These are phyloP conservation scores for Clavispora phyllophila DNA, from an alignment of 805 yeast genomes.

Conservation along the genomic window DNA sequence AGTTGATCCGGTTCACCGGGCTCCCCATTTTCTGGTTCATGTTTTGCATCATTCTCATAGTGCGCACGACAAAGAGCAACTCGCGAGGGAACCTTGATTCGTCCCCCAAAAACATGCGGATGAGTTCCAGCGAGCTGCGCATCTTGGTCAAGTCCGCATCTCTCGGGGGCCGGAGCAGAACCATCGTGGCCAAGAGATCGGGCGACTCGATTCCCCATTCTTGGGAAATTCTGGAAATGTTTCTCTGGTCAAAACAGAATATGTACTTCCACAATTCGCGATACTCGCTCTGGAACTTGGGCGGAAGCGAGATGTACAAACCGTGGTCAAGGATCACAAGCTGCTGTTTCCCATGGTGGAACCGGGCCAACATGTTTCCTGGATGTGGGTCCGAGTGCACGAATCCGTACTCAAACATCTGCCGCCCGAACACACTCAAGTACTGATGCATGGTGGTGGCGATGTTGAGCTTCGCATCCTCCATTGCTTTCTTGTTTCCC, in stretches of 20 bases:
- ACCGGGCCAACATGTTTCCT: constrained; percentile 63
- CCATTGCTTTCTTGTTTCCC: constrained; percentile 40
- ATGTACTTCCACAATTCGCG: constrained; percentile 59
- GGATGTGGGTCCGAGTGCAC: constrained; percentile 81
- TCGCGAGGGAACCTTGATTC: constrained; percentile 63
- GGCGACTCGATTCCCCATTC: constrained; percentile 69
- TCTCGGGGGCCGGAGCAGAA: constrained; percentile 42
- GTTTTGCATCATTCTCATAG: constrained; percentile 72
- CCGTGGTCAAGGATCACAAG: constrained; percentile 75
- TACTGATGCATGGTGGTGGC: constrained; percentile 45
- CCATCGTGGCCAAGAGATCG: constrained; percentile 56
- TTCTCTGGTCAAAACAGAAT: constrained; percentile 46
- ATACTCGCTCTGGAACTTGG: constrained; percentile 50
- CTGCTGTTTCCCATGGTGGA: constrained; percentile 40
- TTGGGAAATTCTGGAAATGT: constrained; percentile 43
- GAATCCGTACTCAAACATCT: constrained; percentile 61
- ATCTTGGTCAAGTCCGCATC: constrained; percentile 27
- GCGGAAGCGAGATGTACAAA: constrained; percentile 51
- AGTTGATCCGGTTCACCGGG: constrained; percentile 67
- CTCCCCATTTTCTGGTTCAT: constrained; percentile 61
- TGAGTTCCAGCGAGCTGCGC: constrained; percentile 31
- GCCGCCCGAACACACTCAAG: constrained; percentile 48
- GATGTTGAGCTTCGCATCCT: constrained; percentile 34
- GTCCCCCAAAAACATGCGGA: constrained; percentile 55
- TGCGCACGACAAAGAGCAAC: constrained; percentile 58